Base-by-base conservation (phyloP, 768 basidiomycete genomes). In the Amanita polypyramis region DNA sequence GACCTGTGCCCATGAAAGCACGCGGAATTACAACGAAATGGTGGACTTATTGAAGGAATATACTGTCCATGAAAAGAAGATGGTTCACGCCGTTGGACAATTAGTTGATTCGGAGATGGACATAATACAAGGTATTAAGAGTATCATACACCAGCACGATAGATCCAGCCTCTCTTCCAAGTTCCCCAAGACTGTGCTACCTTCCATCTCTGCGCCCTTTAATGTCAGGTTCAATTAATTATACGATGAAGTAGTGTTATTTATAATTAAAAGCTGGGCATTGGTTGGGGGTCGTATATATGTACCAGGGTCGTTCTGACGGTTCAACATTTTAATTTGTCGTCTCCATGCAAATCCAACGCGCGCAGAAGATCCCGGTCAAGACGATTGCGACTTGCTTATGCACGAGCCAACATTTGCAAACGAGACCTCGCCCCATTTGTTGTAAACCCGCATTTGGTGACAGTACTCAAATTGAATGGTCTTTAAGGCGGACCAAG, bases 11-110 rank as follows among this genome's bases (percentile, higher is more conserved):
- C 38, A 43, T 45, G 9, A 39, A 50, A 84, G 82, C 45, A 66
- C 68, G 35, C 59, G 53, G 15, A 70, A 76, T 54, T 80, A 75
- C 59, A 77, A 81, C 54, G 59, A 52, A 11, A 59, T 84, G 25
- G 70, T 82, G 25, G 69, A 70, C 45, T 67, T 82, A 14, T 77
- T 81, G 54, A 68, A 70, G 45, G 70, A 73, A 45, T 82, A 81
- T 53, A 65, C 72, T 32, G 59, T 51, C 20, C 64, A 67, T 45
- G 66, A 72, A 49, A 63, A 65, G 36, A 61, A 66, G 25, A 61
- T 77, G 34, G 57, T 67, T 41, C 54, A 57, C 40, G 62, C 62
- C 15, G 63, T 73, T 51, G 72, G 74, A 33, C 70, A 72, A 14
- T 60, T 74, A 47, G 60, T 64, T 43, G 67, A 71, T 49, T 59